Base-by-base conservation (phyloP, 2,329 filamentous ascomycete species). In the Xylariaceae sp. region DNA sequence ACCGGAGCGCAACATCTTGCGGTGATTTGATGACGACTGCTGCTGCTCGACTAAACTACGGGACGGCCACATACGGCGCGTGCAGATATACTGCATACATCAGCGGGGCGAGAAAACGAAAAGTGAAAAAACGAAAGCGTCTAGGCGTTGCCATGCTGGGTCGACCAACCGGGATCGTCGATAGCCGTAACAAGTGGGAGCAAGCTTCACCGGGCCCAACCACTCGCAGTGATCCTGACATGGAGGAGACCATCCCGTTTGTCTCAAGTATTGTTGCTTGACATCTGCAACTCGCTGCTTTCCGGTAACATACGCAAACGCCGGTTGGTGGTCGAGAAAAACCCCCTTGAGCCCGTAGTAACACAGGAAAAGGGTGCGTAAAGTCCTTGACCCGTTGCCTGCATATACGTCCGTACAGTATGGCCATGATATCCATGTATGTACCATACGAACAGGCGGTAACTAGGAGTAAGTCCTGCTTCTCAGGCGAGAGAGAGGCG, bases 271-370 rank as follows among this genome's bases (percentile, higher is more conserved):
- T 58, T 47, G 37, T 56, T 30, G 53, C 53, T 59, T 61, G 61
- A 61, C 58, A 55, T 55, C 58, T 63, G 61, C 56, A 63, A 54
- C 47, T 50, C 35, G 15, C 53, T 50, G 34, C 45, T 47, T 44
- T 15, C 48, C 39, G 47, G 7, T 30, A 34, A 17, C 49, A 60
- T 52, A 54, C 9, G 49, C 51, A 52, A 52, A 53, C 17, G 51
- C 37, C 37, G 44, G 45, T 58, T 37, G 18, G 18, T 47, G 34
- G 42, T 53, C 11, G 30, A 17, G 37, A 37, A 39, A 5, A 15
- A n/a, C 18, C 10, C 35, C 11, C 13, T 39, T n/a, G 15, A 51
- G 34, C 4, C 7, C 5, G 30, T 13, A 35, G 47, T n/a, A 49
- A 8, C 37, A 42, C 37, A 42, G 37, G n/a, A 8, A 18, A 23